Conservation (phyloP, 306 rosid species). For the Cicer cuneatum region DNA sequence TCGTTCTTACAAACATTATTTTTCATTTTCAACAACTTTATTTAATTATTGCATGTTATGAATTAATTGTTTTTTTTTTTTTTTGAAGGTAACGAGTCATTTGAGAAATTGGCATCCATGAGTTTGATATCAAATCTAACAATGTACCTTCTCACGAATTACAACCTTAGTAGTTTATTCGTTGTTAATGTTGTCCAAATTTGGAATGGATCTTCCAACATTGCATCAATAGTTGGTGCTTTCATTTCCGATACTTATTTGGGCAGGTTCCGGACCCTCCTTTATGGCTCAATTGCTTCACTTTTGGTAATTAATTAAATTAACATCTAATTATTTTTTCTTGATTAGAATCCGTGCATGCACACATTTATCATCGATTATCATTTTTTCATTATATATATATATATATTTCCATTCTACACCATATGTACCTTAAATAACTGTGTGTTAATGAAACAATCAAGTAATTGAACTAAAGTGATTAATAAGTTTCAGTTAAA, state of each 20-base stretch:
- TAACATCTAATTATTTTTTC: neutral
- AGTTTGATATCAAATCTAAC: slow-evolving; percentile 73
- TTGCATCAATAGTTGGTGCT: slow-evolving; percentile 74
- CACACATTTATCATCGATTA: neutral
- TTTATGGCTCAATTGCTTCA: slow-evolving; percentile 67
- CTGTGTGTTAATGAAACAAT: too few species aligned
- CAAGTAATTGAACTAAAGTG: too few species aligned
- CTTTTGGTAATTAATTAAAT: slow-evolving; percentile 65
- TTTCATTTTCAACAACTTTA: neutral
- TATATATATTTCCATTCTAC: neutral
- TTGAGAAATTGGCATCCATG: slow-evolving; percentile 93
- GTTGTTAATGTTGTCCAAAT: slow-evolving; percentile 69
- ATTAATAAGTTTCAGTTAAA: too few species aligned
- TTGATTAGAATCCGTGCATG: neutral
- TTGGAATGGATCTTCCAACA: slow-evolving; percentile 77
- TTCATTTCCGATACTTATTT: slow-evolving; percentile 76
- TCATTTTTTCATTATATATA: neutral
- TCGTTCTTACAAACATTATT: neutral
- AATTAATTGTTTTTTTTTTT: neutral
- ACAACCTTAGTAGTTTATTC: slow-evolving; percentile 62
- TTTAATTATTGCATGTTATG: neutral
- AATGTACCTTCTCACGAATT: slow-evolving; percentile 57
- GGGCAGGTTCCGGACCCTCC: slow-evolving; percentile 75
- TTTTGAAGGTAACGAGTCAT: slow-evolving; percentile 70
- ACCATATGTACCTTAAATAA: neutral